Evolutionary conservation across 106 monocot genomes (phyloP), one percentile per base, ranked within the genome.

Genomic region (Triglochin maritima): DNA sequence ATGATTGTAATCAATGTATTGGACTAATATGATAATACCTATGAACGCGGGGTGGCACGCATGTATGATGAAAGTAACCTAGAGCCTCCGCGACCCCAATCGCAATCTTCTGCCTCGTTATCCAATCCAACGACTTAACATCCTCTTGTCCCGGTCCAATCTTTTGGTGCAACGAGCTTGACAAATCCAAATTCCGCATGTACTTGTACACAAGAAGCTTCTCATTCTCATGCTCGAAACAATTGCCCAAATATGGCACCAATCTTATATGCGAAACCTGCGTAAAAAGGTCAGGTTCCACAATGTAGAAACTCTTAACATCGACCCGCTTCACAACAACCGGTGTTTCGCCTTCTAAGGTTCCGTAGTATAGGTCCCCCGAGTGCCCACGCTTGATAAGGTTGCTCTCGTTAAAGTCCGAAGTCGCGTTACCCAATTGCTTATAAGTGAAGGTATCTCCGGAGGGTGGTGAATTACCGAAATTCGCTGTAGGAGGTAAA

Each of bases 61-160:
- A 87, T 46, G 81, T 84, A 57, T 87, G 81, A 67, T 91, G 87
- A 48, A 91, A 77, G 75, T 78, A 85, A 59, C 82, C 80, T 4
- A 91, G 70, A 12, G 87, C 86, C 52, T 91, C 87, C 41, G 87
- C 91, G 29, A 87, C 78, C 46, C 91, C 91, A 6, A 69, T 91
- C 6, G 91, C 91, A 76, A 91, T 87, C 78, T 91, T 91, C 64
- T 87, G 68, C 63, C 91, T 87, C 48, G 82, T 87, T 57, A 91
- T 85, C 91, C 91, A 91, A 76, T 91, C 91, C 72, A 91, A 67
- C 7, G 91, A 87, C 73, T 87, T 79, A 70, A 87, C 41, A 0
- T 84, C 79, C 43, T 87, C 86, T 49, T 79, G 1, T 29, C 29
- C 90, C 55, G 59, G 43, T 12, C 52, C 68, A 3, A 76, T 16